These are phyloP conservation scores for Pichia inconspicua DNA, from an alignment of 1,139 yeast genomes.

Conservation along the genomic window DNA sequence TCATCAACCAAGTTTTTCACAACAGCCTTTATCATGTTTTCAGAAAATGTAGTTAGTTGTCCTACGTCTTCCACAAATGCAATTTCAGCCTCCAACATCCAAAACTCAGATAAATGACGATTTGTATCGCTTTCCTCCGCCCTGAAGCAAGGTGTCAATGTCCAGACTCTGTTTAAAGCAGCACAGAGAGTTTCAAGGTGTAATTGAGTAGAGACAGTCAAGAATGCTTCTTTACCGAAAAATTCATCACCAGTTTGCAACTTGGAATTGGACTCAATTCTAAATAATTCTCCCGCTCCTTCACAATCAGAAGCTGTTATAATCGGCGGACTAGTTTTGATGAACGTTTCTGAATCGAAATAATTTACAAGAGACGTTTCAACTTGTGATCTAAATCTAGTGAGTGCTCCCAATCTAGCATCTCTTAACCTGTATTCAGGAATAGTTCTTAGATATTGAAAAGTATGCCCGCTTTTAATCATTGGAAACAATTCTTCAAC, in stretches of 20 bases:
- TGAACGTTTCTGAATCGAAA: slow-evolving; percentile 47
- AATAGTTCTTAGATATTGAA: slow-evolving; percentile 54
- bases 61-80: slow-evolving; percentile 53
- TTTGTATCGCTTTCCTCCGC: slow-evolving; percentile 91
- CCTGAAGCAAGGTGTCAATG: slow-evolving; percentile 83
- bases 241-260: slow-evolving; percentile 31
- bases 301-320: slow-evolving; percentile 91
- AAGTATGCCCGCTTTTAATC: slow-evolving; percentile 68
- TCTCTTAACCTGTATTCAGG: slow-evolving; percentile 82
- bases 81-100: slow-evolving; percentile 96
- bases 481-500: slow-evolving; percentile 66
- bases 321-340: slow-evolving; percentile 78
- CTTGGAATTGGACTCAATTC: slow-evolving; percentile 34
- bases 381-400: slow-evolving; percentile 65
- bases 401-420: slow-evolving; percentile 50
- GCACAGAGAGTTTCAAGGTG: slow-evolving; percentile 79
- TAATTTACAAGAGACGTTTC: slow-evolving; percentile 48
- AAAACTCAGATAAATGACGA: slow-evolving; percentile 87
- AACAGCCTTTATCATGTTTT: slow-evolving; percentile 55
- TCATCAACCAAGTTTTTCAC: slow-evolving; percentile 34
- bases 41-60: slow-evolving; percentile 61
- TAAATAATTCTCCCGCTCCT: slow-evolving; percentile 92
- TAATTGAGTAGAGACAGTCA: slow-evolving; percentile 88
- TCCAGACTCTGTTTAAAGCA: slow-evolving; percentile 79
- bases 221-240: slow-evolving; percentile 55